Conservation (phyloP, 2,329 filamentous ascomycete genomes). For the Cyphellophora attinorum region DNA sequence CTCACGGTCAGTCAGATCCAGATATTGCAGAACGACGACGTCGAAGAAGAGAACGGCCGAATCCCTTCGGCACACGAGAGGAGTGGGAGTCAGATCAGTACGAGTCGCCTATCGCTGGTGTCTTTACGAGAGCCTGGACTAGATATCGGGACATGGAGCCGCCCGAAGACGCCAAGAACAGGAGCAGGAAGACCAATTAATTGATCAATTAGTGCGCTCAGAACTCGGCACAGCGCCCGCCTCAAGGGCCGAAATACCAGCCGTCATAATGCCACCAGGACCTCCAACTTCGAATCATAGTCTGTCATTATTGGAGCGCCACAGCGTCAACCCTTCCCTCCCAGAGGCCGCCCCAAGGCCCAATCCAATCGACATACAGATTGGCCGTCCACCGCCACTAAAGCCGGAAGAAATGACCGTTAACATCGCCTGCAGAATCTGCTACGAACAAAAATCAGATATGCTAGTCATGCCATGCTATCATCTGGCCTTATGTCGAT, state of each 20-base stretch:
- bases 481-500: conserved; percentile 17
- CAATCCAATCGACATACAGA: conserved; percentile 16
- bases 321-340: too few species aligned
- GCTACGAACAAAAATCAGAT: conserved; percentile 16
- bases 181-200: not conserved
- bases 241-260: too few species aligned
- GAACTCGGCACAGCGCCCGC: too few species aligned
- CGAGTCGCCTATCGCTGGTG: conserved; percentile 13
- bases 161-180: conserved; percentile 1
- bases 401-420: conserved; percentile 13
- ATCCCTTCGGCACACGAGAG: conserved; percentile 17
- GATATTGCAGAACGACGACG: too few species aligned
- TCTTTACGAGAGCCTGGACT: conserved; percentile 16
- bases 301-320: too few species aligned
- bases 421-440: conserved; percentile 16
- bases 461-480: conserved; percentile 16
- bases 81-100: conserved; percentile 17
- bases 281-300: too few species aligned
- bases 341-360: conserved; percentile 3
- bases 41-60: too few species aligned
- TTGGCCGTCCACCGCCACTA: conserved; percentile 7
- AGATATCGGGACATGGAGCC: conserved; percentile 15
- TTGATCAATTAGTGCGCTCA: too few species aligned
- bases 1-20: not conserved
- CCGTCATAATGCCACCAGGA: too few species aligned